Conservation (phyloP, 2,329 filamentous ascomycete species). For the Juglanconis juglandina region DNA sequence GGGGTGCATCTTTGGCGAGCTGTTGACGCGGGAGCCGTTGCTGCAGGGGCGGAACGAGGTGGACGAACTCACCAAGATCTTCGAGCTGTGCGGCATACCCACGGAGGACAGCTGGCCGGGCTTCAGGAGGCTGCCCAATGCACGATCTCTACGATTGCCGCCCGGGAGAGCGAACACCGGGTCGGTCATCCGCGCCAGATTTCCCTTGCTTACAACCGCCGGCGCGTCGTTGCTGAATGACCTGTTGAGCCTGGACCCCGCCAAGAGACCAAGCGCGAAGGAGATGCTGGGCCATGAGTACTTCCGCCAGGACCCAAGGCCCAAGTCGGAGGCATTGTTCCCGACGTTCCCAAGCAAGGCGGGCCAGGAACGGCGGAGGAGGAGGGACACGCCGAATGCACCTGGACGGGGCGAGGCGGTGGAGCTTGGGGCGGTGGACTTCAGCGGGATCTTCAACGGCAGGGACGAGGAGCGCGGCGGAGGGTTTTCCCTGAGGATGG, state of each 20-base stretch:
- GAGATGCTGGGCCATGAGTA: conserved; percentile 78
- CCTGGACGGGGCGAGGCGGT: conserved; percentile 72
- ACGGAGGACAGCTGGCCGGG: conserved; percentile 79
- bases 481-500: conserved; percentile 64
- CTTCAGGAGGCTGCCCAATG: conserved; percentile 85
- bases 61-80: conserved; percentile 82
- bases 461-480: conserved; percentile 64
- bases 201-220: conserved; percentile 75
- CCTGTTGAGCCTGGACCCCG: conserved; percentile 73
- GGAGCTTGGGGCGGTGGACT: conserved; percentile 56
- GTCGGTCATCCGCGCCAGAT: conserved; percentile 68
- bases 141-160: conserved; percentile 71
- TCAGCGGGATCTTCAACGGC: conserved; percentile 68
- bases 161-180: conserved; percentile 37
- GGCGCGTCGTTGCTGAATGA: conserved; percentile 67
- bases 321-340: conserved; percentile 89
- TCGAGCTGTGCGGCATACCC: conserved; percentile 83
- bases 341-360: conserved; percentile 96
- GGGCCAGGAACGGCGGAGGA: conserved; percentile 77
- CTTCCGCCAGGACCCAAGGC: conserved; percentile 83
- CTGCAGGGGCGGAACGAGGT: conserved; percentile 91
- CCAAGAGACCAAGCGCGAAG: conserved; percentile 63
- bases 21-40: conserved; percentile 77
- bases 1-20: conserved; percentile 92
- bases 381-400: conserved; percentile 74